Percentiles rank a stretch among this genome's conserved stretches.
Conservation (phyloP, 148 eudicot species). For the Drosera capensis region DNA sequence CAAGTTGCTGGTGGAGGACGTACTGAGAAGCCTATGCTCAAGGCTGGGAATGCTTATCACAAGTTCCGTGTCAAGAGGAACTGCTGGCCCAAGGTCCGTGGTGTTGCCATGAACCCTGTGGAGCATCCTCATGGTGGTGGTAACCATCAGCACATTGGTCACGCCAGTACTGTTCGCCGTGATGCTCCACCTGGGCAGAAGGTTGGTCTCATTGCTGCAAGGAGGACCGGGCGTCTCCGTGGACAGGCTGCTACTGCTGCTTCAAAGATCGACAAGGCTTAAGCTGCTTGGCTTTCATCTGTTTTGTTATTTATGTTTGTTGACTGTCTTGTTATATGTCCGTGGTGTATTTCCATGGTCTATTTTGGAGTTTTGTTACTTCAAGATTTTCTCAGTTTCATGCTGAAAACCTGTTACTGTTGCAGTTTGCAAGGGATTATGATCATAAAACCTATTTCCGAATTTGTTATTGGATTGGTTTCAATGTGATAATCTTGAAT, state of each 20-base stretch:
- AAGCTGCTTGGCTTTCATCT: conserved; percentile 5
- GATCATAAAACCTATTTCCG: too few species aligned
- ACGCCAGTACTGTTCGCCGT: conserved; percentile 29
- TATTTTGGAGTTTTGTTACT: too few species aligned
- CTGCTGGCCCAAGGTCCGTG: conserved; percentile 37
- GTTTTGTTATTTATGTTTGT: not conserved
- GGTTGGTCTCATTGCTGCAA: conserved; percentile 37
- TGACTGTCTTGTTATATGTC: conserved; percentile 2
- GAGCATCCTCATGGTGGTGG: conserved; percentile 42
- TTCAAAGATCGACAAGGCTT: conserved; percentile 24
- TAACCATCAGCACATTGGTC: conserved; percentile 40
- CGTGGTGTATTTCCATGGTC: too few species aligned
- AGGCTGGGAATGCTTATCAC: conserved; percentile 37
- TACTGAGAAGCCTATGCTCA: conserved; percentile 33
- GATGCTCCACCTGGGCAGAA: conserved; percentile 35
- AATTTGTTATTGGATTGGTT: too few species aligned
- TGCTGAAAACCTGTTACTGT: too few species aligned
- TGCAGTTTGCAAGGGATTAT: too few species aligned
- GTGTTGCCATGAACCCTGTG: conserved; percentile 39
- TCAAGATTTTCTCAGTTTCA: too few species aligned
- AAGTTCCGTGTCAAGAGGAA: conserved; percentile 32
- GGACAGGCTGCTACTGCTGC: conserved; percentile 29
- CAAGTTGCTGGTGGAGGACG: conserved; percentile 36
- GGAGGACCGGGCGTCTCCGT: conserved; percentile 35
- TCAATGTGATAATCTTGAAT: too few species aligned